Conservation (phyloP, 805 yeast species). For the Wickerhamomyces bovis region DNA sequence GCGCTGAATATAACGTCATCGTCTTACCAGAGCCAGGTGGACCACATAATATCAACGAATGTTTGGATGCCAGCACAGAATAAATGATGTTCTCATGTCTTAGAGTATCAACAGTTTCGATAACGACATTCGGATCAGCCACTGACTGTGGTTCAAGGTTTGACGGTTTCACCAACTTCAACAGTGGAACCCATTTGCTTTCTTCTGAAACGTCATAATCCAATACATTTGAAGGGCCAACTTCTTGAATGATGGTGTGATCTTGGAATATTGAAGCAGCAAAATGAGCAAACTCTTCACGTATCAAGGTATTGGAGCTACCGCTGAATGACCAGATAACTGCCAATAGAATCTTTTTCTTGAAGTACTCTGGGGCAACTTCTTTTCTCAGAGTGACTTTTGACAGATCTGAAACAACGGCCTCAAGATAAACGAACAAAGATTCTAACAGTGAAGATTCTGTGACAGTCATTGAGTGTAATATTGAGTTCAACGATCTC, state of each 20-base stretch:
- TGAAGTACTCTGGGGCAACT: slow-evolving; percentile 6
- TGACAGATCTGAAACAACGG: neutral
- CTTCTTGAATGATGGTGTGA: slow-evolving; percentile 13
- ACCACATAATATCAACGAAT: slow-evolving; percentile 74
- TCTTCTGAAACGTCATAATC: slow-evolving; percentile 39
- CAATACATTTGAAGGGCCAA: slow-evolving; percentile 7
- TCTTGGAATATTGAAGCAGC: slow-evolving; percentile 17
- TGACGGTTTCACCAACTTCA: slow-evolving; percentile 47
- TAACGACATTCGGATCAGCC: slow-evolving; percentile 52
- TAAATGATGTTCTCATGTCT: slow-evolving; percentile 59
- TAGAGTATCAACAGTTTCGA: slow-evolving; percentile 76
- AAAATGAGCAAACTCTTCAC: slow-evolving; percentile 31
- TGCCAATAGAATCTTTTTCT: slow-evolving; percentile 25
- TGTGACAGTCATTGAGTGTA: slow-evolving; percentile 9
- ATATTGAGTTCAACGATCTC: neutral
- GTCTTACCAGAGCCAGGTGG: slow-evolving; percentile 98
- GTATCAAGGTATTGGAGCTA: slow-evolving; percentile 36
- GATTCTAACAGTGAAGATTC: slow-evolving; percentile 2
- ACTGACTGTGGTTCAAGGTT: slow-evolving; percentile 32
- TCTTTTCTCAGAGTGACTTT: neutral
- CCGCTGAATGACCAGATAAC: slow-evolving; percentile 65
- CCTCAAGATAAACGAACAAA: slow-evolving; percentile 2
- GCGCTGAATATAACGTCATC: slow-evolving; percentile 72
- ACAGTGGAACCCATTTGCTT: slow-evolving; percentile 44
- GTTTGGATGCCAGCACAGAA: slow-evolving; percentile 47